phyloP scores from a whole-genome alignment of 495 filamentous ascomycete species.

The Acidiella bohemica region DNA sequence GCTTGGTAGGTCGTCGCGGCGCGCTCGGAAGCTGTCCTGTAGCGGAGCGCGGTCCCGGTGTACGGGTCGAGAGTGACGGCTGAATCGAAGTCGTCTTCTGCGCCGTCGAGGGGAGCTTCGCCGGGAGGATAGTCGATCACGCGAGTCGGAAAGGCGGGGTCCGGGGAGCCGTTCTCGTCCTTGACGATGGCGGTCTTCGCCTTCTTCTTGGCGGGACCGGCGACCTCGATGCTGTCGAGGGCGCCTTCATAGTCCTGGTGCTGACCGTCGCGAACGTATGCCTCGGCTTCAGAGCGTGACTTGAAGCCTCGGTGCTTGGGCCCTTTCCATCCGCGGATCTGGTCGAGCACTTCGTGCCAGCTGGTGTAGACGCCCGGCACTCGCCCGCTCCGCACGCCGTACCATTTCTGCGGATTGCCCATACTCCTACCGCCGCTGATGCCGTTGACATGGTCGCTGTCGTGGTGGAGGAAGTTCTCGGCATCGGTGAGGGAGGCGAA shows the following conservation, averaged over 20 bases:
- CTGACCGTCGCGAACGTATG: conserved; percentile 45
- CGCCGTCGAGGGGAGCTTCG: conserved; percentile 42
- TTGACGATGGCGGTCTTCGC: conserved; percentile 23
- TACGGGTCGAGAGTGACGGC: conserved; percentile 41
- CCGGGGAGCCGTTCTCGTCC: conserved; percentile 9
- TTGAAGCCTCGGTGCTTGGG: conserved; percentile 73
- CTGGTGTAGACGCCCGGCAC: conserved; percentile 81
- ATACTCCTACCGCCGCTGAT: background rate
- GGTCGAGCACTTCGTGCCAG: conserved; percentile 63
- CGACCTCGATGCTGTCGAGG: conserved; percentile 15
- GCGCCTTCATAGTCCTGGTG: conserved; percentile 6
- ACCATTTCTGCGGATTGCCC: conserved; percentile 41
- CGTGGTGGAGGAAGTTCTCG: conserved; percentile 53
- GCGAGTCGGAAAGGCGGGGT: conserved; percentile 17
- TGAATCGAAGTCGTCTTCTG: conserved; percentile 51
- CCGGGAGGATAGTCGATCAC: conserved; percentile 35
- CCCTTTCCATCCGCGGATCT: conserved; percentile 61
- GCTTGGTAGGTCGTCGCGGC: conserved; percentile 31
- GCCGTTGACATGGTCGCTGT: background rate
- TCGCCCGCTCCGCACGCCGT: conserved; percentile 71
- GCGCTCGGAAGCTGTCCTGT: conserved; percentile 41
- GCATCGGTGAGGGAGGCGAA: conserved; percentile 69
- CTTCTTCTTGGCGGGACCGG: conserved; percentile 24
- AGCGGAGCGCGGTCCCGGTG: conserved; percentile 42
- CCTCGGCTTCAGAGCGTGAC: conserved; percentile 64